phyloP scores from a whole-genome alignment of 2,329 filamentous ascomycete species.

The Arthrinium puccinioides region DNA sequence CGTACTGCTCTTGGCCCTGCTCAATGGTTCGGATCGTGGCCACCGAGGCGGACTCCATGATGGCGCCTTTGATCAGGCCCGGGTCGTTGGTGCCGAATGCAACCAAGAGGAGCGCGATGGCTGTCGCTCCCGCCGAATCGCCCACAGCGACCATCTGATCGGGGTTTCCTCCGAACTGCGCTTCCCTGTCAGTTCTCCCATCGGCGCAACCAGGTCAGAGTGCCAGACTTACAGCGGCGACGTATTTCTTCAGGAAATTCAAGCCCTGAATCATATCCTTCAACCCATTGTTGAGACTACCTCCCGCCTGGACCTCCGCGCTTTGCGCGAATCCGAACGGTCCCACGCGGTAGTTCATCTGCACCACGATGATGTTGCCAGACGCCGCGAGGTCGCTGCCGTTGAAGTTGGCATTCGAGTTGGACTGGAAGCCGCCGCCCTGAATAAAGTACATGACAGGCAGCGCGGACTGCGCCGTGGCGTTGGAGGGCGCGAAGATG shows the following conservation, averaged over 20 bases:
- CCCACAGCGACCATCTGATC: slow-evolving; percentile 58
- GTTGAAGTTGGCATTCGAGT: slow-evolving; percentile 44
- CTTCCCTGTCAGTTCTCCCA: too few relatives aligned
- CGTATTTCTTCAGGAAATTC: slow-evolving; percentile 59
- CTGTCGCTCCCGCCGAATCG: slow-evolving; percentile 56
- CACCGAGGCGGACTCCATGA: slow-evolving; percentile 39
- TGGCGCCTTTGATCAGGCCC: slow-evolving; percentile 37
- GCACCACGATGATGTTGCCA: slow-evolving; percentile 56
- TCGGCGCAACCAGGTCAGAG: too few relatives aligned
- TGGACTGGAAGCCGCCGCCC: slow-evolving; percentile 48
- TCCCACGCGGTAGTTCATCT: slow-evolving; percentile 69
- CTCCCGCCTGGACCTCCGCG: slow-evolving; percentile 34
- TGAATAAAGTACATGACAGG: slow-evolving; percentile 53
- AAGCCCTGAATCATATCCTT: slow-evolving; percentile 60
- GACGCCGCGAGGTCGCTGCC: slow-evolving; percentile 49
- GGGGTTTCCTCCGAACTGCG: slow-evolving; percentile 62
- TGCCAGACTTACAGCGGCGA: slow-evolving; percentile 26
- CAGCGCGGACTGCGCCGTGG: slow-evolving; percentile 37
- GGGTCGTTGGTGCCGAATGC: slow-evolving; percentile 38
- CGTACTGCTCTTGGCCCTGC: slow-evolving; percentile 39
- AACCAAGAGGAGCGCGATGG: slow-evolving; percentile 52
- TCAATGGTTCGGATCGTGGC: slow-evolving; percentile 30
- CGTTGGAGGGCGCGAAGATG: slow-evolving; percentile 48
- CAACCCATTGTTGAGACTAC: slow-evolving; percentile 53
- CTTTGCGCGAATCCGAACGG: slow-evolving; percentile 61